Conservation (phyloP, 768 basidiomycete genomes). For the Lentinula raphanica region DNA sequence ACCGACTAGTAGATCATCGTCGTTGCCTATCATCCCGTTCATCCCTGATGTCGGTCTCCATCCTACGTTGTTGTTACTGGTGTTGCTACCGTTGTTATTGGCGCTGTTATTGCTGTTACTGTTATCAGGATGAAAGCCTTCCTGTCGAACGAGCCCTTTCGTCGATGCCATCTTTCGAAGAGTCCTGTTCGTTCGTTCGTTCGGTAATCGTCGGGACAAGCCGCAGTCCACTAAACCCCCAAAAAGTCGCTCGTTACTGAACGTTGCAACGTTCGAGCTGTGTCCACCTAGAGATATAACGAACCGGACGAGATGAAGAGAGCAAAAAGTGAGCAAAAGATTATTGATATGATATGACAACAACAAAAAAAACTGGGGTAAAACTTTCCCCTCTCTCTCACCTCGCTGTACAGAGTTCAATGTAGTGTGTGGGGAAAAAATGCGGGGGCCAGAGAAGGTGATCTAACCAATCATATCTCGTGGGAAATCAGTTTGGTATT, state of each 20-base stretch:
- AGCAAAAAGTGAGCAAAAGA: not conserved
- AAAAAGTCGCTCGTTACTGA: no score
- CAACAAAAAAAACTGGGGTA: not conserved
- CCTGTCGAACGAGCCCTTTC: slow-evolving; percentile 43
- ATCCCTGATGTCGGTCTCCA: slow-evolving; percentile 32
- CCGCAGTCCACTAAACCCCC: not conserved
- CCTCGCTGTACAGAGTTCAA: no score
- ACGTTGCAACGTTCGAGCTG: no score
- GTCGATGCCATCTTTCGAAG: no score
- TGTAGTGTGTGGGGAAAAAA: no score
- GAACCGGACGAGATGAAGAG: not conserved
- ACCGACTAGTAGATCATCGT: slow-evolving; percentile 32
- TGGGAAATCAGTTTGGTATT: not conserved
- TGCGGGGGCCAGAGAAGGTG: not conserved
- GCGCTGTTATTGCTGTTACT: not conserved
- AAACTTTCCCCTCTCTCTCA: no score
- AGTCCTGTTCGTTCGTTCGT: no score
- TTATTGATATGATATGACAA: not conserved
- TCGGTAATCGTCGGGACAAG: no score
- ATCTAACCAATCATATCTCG: not conserved
- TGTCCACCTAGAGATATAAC: no score
- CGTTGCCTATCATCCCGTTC: slow-evolving; percentile 35
- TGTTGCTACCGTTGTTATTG: not conserved
- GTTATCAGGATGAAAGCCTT: slow-evolving; percentile 56
- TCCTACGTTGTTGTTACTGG: slow-evolving; percentile 14